These are phyloP conservation scores for Casaregolazyma suthepensis DNA, from an alignment of 1,139 yeast genomes.

Conservation along the genomic window DNA sequence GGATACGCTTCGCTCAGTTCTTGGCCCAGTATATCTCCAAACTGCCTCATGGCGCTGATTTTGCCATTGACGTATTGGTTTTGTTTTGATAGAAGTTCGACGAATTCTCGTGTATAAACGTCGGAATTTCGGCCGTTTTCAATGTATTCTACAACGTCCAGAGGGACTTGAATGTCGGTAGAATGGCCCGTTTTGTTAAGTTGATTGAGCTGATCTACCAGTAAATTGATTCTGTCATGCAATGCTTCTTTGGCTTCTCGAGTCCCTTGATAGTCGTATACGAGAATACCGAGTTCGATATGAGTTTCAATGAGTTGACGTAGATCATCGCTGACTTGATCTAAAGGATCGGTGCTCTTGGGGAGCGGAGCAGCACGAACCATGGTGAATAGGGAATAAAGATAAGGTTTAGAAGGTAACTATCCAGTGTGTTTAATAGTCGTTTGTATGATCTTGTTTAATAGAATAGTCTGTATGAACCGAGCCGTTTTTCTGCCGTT, in stretches of 20 bases:
- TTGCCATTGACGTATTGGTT: conserved; percentile 87
- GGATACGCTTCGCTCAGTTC: conserved; percentile 76
- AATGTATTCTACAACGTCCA: conserved; percentile 44
- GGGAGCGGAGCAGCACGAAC: background rate
- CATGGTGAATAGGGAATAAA: background rate
- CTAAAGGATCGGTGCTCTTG: background rate
- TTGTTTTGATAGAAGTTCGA: conserved; percentile 81
- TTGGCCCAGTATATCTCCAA: conserved; percentile 57
- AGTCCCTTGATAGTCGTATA: conserved; percentile 91
- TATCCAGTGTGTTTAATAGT: too few relatives aligned
- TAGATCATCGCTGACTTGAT: conserved; percentile 36
- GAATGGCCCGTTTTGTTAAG: conserved; percentile 11
- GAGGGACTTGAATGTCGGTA: conserved; percentile 22
- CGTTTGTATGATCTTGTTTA: too few relatives aligned
- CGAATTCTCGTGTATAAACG: conserved; percentile 91
- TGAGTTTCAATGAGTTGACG: conserved; percentile 74
- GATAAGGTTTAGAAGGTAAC: too few relatives aligned
- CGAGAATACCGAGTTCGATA: conserved; percentile 82
- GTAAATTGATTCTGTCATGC: conserved; percentile 29
- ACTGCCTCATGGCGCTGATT: conserved; percentile 37
- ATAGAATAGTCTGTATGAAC: background rate
- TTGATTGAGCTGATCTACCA: conserved; percentile 17
- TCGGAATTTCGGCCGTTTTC: conserved; percentile 98
- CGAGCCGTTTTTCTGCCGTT: too few relatives aligned
- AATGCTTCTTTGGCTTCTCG: conserved; percentile 55